These are phyloP conservation scores for Calonectria hawksworthii DNA, from an alignment of 2,329 filamentous ascomycete species.

Conservation along the genomic window DNA sequence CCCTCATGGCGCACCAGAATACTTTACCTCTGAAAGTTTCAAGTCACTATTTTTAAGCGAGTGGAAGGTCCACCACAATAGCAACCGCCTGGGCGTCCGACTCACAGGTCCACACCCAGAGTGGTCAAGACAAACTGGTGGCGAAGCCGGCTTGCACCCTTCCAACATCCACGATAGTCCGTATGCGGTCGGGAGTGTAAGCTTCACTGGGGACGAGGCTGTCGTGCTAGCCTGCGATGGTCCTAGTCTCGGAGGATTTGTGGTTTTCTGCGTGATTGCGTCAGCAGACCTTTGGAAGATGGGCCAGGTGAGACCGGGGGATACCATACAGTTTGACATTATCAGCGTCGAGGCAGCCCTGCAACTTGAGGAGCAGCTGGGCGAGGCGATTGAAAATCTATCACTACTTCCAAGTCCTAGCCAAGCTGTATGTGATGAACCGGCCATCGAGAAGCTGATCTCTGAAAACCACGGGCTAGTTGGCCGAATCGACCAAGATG, in stretches of 20 bases:
- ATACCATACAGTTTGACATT: slow-evolving; percentile 51
- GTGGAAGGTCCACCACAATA: slow-evolving; percentile 58
- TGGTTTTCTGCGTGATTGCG: slow-evolving; percentile 55
- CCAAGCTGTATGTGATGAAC: background rate
- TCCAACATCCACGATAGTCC: slow-evolving; percentile 58
- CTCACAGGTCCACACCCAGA: slow-evolving; percentile 53
- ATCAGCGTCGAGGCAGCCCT: slow-evolving; percentile 45
- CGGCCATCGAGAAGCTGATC: background rate
- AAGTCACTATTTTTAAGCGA: slow-evolving; percentile 49
- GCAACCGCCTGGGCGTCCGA: slow-evolving; percentile 56
- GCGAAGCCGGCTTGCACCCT: slow-evolving; percentile 56
- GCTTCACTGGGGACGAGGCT: slow-evolving; percentile 58
- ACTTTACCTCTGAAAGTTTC: slow-evolving; percentile 51
- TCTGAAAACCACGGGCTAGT: slow-evolving; percentile 21
- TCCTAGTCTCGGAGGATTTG: slow-evolving; percentile 58
- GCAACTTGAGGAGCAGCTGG: slow-evolving; percentile 40
- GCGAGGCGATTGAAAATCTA: slow-evolving; percentile 40
- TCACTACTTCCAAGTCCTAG: slow-evolving; percentile 4
- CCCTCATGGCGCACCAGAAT: slow-evolving; percentile 55
- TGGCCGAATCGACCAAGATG: slow-evolving; percentile 33
- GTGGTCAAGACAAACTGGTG: slow-evolving; percentile 55
- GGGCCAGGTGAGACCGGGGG: slow-evolving; percentile 56
- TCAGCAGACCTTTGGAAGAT: slow-evolving; percentile 58
- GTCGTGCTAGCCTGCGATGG: slow-evolving; percentile 57
- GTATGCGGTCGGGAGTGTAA: slow-evolving; percentile 57